Percentiles rank a stretch among this genome's conserved stretches.
Evolutionary conservation across 768 basidiomycete genomes (phyloP).

Genomic region (Suillus decipiens): DNA sequence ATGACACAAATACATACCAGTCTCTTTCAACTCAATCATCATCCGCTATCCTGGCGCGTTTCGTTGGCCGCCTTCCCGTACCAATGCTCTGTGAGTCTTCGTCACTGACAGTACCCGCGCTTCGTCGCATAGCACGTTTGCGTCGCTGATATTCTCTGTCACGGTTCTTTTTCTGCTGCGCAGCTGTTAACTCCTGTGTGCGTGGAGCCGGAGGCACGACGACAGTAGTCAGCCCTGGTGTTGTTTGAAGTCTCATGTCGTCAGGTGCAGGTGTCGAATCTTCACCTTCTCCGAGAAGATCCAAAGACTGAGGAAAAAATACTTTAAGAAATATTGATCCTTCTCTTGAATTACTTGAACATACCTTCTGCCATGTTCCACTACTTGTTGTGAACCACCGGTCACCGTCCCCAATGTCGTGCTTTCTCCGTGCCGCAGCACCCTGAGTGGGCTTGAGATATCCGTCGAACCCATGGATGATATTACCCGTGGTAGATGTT

Average conservation of each 20-base stretch:
- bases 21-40: constrained; percentile 50
- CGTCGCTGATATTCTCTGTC: constrained; percentile 81
- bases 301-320: constrained; percentile 60
- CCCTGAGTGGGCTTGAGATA: constrained; percentile 77
- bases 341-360: not conserved
- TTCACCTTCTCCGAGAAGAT: constrained; percentile 70
- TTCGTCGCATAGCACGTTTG: constrained; percentile 67
- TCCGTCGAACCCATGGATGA: constrained; percentile 84
- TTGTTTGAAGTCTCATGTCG: constrained; percentile 66
- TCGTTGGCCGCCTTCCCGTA: constrained; percentile 61
- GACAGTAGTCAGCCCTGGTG: constrained; percentile 74
- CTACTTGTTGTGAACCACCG: constrained; percentile 85
- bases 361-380: constrained; percentile 71
- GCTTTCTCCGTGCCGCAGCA: constrained; percentile 54
- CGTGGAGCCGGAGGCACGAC: constrained; percentile 74
- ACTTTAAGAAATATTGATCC: constrained; percentile 12
- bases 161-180: constrained; percentile 75
- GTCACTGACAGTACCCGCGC: constrained; percentile 69
- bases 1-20: not conserved
- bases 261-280: constrained; percentile 63
- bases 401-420: constrained; percentile 76
- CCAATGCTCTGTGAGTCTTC: constrained; percentile 56
- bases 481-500: constrained; percentile 82
- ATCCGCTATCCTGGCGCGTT: constrained; percentile 65
- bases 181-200: constrained; percentile 65